phyloP scores from a whole-genome alignment of 179 eudicot genomes.

The Spinacia oleracea region DNA sequence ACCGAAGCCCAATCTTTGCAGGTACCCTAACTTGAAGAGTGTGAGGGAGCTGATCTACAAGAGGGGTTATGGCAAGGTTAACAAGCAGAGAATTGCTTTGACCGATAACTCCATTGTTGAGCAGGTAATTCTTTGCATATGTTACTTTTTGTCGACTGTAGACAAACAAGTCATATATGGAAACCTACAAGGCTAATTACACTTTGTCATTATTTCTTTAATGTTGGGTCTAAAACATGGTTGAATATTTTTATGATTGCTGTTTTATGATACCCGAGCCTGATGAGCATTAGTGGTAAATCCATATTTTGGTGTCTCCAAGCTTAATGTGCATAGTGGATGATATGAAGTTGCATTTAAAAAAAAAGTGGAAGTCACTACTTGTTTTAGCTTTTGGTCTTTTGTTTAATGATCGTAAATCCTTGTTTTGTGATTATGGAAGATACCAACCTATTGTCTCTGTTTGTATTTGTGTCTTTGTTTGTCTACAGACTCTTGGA shows the following conservation, averaged over 20 bases:
- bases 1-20: not conserved
- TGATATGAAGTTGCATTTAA: not conserved
- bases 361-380: too few relatives aligned
- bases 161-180: too few relatives aligned
- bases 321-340: not conserved
- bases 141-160: too few relatives aligned
- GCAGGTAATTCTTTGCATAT: constrained; percentile 69
- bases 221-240: too few relatives aligned
- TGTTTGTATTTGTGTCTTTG: too few relatives aligned
- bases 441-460: not conserved
- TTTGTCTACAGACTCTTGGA: constrained; percentile 51
- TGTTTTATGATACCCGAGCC: too few relatives aligned
- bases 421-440: not conserved
- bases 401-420: too few relatives aligned
- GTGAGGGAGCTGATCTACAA: constrained; percentile 70
- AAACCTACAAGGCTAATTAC: too few relatives aligned
- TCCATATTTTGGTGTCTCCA: not conserved
- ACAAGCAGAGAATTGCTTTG: constrained; percentile 68
- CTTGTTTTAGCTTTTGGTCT: too few relatives aligned
- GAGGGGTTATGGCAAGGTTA: constrained; percentile 72
- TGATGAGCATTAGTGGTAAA: not conserved
- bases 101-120: constrained; percentile 72
- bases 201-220: too few relatives aligned
- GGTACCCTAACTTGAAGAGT: constrained; percentile 76
- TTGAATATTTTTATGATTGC: too few relatives aligned